phyloP scores from a whole-genome alignment of 441 rosid species.

The Pelargonium citronellum region DNA sequence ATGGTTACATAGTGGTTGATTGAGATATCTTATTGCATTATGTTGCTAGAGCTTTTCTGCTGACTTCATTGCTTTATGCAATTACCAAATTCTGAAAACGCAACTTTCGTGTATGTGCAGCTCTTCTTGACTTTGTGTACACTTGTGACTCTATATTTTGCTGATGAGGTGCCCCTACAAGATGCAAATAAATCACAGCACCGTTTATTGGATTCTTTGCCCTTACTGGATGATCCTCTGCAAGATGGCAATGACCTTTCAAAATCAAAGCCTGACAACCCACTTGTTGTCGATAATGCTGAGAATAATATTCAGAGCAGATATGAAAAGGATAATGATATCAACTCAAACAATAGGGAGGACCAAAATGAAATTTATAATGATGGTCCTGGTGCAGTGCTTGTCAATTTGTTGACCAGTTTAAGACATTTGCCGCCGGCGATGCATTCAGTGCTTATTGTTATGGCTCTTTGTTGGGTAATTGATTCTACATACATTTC shows the following conservation, averaged over 20 bases:
- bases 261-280: conserved; percentile 33
- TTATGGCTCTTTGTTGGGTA: conserved; percentile 97
- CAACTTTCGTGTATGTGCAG: conserved; percentile 36
- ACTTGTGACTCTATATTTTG: conserved; percentile 75
- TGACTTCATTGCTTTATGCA: conserved; percentile 6
- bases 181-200: conserved; percentile 29
- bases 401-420: conserved; percentile 88
- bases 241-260: conserved; percentile 42
- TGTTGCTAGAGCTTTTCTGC: not conserved
- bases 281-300: conserved; percentile 26
- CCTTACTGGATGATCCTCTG: conserved; percentile 56
- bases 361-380: conserved; percentile 41
- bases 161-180: conserved; percentile 67
- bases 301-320: conserved; percentile 31
- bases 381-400: conserved; percentile 86
- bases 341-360: conserved; percentile 33
- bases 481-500: conserved; percentile 19
- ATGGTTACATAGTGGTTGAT: not conserved
- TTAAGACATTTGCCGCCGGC: conserved; percentile 87
- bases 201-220: conserved; percentile 63
- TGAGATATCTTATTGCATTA: not conserved
- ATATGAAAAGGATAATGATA: conserved; percentile 32
- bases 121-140: conserved; percentile 78
- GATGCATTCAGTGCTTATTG: conserved; percentile 84
- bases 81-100: conserved; percentile 11